Base-by-base conservation (phyloP, 2,329 filamentous ascomycete species). In the Aureobasidium pullulans region DNA sequence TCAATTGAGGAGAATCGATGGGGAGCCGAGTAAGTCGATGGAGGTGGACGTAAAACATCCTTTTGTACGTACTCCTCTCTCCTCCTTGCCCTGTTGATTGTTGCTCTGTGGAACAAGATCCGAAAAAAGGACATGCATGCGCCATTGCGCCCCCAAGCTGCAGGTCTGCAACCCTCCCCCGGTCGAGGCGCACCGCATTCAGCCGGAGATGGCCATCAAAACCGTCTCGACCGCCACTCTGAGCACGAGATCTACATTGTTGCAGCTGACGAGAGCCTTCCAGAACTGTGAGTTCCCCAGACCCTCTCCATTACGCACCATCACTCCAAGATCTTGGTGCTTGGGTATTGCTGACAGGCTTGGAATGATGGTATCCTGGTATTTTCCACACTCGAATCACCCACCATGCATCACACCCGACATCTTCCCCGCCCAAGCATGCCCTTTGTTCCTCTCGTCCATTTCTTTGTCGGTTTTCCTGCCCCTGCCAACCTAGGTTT, bases 221-320 rank as follows among this genome's bases (percentile, higher is more conserved):
- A 40, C 23, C 39, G 50, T 43, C 50, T 54, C 15, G 50, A 54
- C 50, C 50, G 37, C 50, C 29, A 9, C 11, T 15, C n/a, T 2
- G n/a, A 15, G n/a, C 37, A 42, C 15, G 11, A 54, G 50, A 54
- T 54, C 50, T 42, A 34, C 50, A 43, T 52, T 54, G 39, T 34
- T 43, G 50, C 50, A 54, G 50, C 50, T 54, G 50, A 54, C 50
- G 29, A 54, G 50, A 52, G 48, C 39, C 50, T 43, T 54, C 50
- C 50, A 54, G 50, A 54, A 54, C 50, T 37, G 29, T 11, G 5
- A 34, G 40, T 36, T n/a, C 50, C 48, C 28, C 37, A 40, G 49
- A n/a, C 49, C 31, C 49, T 29, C 49, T 23, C 19, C 23, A 19
- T 19, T 36, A 40, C 49, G 6, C 4, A 23, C 23, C 23, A 23